Evolutionary conservation across 805 yeast species (phyloP).

Genomic region (Vanderwaltozyma yarrowii): DNA sequence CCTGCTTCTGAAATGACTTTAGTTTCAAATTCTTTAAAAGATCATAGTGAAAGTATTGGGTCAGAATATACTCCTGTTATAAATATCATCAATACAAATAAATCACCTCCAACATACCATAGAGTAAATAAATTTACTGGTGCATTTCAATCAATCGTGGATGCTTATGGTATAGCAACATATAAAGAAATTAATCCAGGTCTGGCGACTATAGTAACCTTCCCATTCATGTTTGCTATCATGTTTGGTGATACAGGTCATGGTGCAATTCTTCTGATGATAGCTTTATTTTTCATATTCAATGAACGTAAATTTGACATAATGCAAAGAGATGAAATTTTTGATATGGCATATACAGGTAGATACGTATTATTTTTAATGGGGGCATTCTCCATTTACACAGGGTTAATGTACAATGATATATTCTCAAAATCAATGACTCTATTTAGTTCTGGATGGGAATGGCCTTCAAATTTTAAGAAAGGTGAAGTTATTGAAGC

Average conservation of each 20-base stretch:
- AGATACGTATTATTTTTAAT: conserved; percentile 82
- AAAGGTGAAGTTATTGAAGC: conserved; percentile 65
- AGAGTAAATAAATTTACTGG: conserved; percentile 88
- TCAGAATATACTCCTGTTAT: conserved; percentile 45
- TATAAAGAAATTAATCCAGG: conserved; percentile 97
- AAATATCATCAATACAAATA: conserved; percentile 57
- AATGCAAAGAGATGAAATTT: conserved; percentile 79
- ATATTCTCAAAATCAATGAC: conserved; percentile 86
- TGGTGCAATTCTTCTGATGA: conserved; percentile 71
- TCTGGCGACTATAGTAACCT: conserved; percentile 85
- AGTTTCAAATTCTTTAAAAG: conserved; percentile 59
- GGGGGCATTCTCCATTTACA: conserved; percentile 94
- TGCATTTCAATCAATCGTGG: conserved; percentile 89
- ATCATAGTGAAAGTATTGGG: conserved; percentile 27
- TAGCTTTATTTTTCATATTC: conserved; percentile 59
- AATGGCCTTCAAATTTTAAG: conserved; percentile 71
- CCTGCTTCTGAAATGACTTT: conserved; percentile 65
- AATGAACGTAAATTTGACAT: conserved; percentile 63
- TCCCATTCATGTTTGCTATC: conserved; percentile 97
- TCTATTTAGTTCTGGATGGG: conserved; percentile 83
- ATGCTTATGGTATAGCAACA: conserved; percentile 88
- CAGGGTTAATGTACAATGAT: conserved; percentile 92
- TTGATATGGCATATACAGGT: conserved; percentile 93
- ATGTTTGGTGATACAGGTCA: conserved; percentile 99
- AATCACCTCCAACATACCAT: conserved; percentile 90